Evolutionary conservation across 352 stramenopile species (phyloP).

Genomic region (Pythium dissotocum): DNA sequence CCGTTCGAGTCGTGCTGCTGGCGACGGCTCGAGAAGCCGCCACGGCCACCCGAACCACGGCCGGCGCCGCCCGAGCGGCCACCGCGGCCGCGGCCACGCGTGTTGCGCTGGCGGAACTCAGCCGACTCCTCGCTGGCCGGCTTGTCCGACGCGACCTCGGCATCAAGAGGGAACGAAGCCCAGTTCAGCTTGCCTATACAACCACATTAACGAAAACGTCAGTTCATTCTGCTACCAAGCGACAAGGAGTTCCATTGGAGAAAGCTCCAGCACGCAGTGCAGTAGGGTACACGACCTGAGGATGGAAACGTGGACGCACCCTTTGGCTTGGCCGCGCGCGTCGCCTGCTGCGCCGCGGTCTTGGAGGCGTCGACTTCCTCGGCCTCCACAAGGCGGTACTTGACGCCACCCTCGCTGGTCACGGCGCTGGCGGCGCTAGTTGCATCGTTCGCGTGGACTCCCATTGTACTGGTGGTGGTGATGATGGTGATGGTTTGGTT

Average conservation of each 20-base stretch:
- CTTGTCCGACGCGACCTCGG: slow-evolving; percentile 35
- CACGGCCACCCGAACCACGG: slow-evolving; percentile 21
- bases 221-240: background rate
- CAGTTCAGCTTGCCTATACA: slow-evolving; percentile 67
- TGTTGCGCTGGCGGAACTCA: slow-evolving; percentile 21
- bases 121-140: slow-evolving; percentile 31
- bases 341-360: slow-evolving; percentile 29
- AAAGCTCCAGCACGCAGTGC: background rate
- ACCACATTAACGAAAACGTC: background rate
- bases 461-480: slow-evolving; percentile 24
- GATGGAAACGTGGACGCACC: slow-evolving; percentile 22
- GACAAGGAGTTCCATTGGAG: background rate
- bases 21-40: slow-evolving; percentile 39
- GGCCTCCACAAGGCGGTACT: slow-evolving; percentile 83
- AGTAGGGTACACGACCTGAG: background rate
- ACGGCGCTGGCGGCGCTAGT: slow-evolving; percentile 18
- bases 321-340: slow-evolving; percentile 24
- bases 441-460: slow-evolving; percentile 38
- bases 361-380: slow-evolving; percentile 74
- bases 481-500: background rate
- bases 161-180: slow-evolving; percentile 63
- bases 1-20: slow-evolving; percentile 56
- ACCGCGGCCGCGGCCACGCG: slow-evolving; percentile 32
- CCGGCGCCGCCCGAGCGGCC: slow-evolving; percentile 28
- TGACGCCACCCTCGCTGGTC: slow-evolving; percentile 43